Base-by-base conservation (phyloP, 1,284 basidiomycete genomes). In the Leucoagaricus sp. region DNA sequence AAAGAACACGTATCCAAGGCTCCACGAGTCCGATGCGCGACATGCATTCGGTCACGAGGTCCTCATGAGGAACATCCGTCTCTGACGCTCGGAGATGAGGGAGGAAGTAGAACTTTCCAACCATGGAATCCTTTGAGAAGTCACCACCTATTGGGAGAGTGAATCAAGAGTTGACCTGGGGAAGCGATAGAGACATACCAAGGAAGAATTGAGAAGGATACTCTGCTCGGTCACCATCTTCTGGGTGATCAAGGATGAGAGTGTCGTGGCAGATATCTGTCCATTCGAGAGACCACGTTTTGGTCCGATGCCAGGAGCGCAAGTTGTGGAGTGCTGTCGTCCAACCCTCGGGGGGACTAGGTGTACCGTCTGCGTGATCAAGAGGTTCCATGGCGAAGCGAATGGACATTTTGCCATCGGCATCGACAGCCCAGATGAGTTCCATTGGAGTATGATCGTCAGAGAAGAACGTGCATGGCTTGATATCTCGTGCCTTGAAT, bases 91-190 rank as follows among this genome's bases (percentile, higher is more conserved):
- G 58, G n/a, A 58, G 46, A 12, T 58, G 49, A 28, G 61, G 61
- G 40, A 62, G 53, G 28, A 60, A 62, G 25, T 62, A 62, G 15
- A 54, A 54, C 49, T 62, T 62, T 15, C 53, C 61, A 33, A 60
- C 54, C 46, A 58, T 59, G 4, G 58, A 57, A 17, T 53, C 49
- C 12, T 52, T 52, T 21, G 61, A 55, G 23, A 61, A 57, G 26
- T 61, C 60, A 31, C 53, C 55, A 3, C 60, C 60, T 58, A 31
- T 38, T 4, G 40, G 9, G 4, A 7, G 13, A 8, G 12, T 51
- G n/a, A 50, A 28, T 29, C 9, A 12, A 42, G 5, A 21, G 25
- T 15, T 13, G 9, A 38, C 5, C 12, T 23, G 31, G 48, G n/a
- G 21, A 25, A 25, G 6, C 21, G 21, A 55, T n/a, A n/a, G n/a